Conservation (phyloP, 2,329 filamentous ascomycete genomes). For the Coniella lustricola region DNA sequence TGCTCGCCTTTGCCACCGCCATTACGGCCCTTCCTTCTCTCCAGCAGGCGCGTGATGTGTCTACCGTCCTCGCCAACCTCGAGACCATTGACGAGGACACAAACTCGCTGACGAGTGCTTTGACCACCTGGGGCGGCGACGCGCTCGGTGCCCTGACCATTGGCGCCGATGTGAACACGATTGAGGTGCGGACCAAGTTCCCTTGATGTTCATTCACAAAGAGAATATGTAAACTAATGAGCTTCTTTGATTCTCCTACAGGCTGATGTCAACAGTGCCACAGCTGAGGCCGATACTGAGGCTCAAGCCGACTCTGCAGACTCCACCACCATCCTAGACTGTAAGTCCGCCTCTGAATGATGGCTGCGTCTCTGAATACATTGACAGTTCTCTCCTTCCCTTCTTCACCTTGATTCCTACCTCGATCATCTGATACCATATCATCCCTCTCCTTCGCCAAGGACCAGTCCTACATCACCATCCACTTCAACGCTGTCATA, state of each 20-base stretch:
- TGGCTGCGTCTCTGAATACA: too few species aligned
- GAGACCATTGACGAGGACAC: slow-evolving; percentile 10
- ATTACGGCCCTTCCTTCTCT: slow-evolving; percentile 8
- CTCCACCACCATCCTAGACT: slow-evolving; percentile 10
- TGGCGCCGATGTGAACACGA: background rate
- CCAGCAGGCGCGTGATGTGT: slow-evolving; percentile 1
- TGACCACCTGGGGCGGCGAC: slow-evolving; percentile 10
- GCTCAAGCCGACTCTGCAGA: slow-evolving; percentile 7
- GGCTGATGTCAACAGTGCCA: slow-evolving; percentile 9
- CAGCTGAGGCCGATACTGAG: slow-evolving; percentile 5
- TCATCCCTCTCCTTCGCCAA: too few species aligned
- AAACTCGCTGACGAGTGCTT: slow-evolving; percentile 3
- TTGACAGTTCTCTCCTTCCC: too few species aligned
- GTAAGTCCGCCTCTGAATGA: background rate
- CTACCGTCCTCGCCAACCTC: slow-evolving; percentile 10
- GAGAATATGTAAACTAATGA: too few species aligned
- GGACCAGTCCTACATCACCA: too few species aligned
- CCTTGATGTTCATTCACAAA: too few species aligned
- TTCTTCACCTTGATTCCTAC: too few species aligned
- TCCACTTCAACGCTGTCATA: too few species aligned
- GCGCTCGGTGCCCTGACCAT: slow-evolving; percentile 9
- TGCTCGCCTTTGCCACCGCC: slow-evolving; percentile 7
- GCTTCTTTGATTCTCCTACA: background rate
- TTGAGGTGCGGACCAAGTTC: slow-evolving; percentile 1
- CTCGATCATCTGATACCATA: too few species aligned